Conservation (phyloP, 1,284 basidiomycete genomes). For the Cryptococcus hybrid region DNA sequence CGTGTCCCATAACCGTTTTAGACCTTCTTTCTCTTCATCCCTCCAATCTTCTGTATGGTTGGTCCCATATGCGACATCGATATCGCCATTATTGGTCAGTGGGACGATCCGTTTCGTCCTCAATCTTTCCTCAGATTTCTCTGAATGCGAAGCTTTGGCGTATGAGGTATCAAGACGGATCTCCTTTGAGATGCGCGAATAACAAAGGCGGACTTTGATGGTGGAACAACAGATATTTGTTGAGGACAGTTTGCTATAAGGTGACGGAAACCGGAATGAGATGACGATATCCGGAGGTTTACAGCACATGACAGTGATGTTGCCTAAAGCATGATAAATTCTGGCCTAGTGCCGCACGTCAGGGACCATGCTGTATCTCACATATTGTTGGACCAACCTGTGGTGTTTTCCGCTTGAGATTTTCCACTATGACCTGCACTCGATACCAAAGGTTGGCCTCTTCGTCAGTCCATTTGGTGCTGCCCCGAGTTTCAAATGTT, state of each 20-base stretch:
- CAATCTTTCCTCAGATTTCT: constrained; percentile 1
- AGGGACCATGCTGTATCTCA: too few species aligned
- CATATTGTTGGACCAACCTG: constrained; percentile 20
- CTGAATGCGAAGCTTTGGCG: background rate
- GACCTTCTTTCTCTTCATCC: constrained; percentile 22
- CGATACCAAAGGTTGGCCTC: constrained; percentile 21
- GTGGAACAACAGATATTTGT: background rate
- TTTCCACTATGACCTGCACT: constrained; percentile 20
- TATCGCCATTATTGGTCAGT: background rate
- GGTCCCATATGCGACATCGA: background rate
- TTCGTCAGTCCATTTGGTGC: constrained; percentile 14
- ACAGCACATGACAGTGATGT: constrained; percentile 35
- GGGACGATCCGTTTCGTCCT: constrained; percentile 14
- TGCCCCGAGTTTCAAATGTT: background rate
- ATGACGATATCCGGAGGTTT: constrained; percentile 37
- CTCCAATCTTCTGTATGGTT: constrained; percentile 14
- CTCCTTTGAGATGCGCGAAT: constrained; percentile 13
- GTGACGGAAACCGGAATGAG: constrained; percentile 11
- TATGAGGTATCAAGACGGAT: constrained; percentile 12
- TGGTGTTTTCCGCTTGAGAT: constrained; percentile 28
- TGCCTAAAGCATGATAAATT: constrained; percentile 31
- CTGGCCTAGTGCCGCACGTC: constrained; percentile 22
- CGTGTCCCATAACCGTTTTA: constrained; percentile 20
- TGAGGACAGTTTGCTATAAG: too few species aligned
- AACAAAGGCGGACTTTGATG: constrained; percentile 14